Evolutionary conservation across 176 grass and related monocot genomes (phyloP).

Genomic region (Raddia guianensis): DNA sequence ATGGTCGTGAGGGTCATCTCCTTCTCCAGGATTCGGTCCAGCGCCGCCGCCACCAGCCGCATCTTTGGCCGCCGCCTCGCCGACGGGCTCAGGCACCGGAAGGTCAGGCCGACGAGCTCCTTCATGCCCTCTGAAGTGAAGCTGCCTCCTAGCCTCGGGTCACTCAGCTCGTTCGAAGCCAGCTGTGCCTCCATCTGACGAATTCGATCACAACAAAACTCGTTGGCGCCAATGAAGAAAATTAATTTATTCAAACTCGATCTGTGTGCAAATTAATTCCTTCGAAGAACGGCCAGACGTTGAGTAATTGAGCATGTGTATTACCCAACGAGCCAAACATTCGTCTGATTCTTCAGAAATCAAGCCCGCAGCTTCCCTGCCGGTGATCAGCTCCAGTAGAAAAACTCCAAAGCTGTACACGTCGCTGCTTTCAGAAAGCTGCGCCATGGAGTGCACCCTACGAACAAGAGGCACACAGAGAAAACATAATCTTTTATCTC

Average conservation of each 20-base stretch:
- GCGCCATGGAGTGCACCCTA: constrained; percentile 48
- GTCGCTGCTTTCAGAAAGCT: constrained; percentile 78
- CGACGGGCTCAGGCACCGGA: constrained; percentile 66
- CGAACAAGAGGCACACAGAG: neutral
- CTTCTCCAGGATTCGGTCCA: constrained; percentile 84
- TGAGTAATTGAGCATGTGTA: neutral
- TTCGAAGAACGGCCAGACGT: neutral
- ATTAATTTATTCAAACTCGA: neutral
- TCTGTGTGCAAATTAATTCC: neutral
- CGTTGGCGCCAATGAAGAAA: neutral
- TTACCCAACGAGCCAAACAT: constrained; percentile 64
- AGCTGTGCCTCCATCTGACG: constrained; percentile 65
- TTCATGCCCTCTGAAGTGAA: constrained; percentile 91
- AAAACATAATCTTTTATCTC: too few relatives aligned
- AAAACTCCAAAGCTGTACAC: constrained; percentile 92
- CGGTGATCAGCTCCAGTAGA: constrained; percentile 86
- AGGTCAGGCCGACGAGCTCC: constrained; percentile 58
- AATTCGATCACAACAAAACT: neutral
- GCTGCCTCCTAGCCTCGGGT: constrained; percentile 66
- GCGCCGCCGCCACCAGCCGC: constrained; percentile 62
- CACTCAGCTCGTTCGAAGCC: constrained; percentile 51
- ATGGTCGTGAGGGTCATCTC: constrained; percentile 93
- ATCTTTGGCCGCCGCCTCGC: constrained; percentile 69
- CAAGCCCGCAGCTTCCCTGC: constrained; percentile 49
- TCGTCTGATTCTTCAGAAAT: constrained; percentile 47